Conservation (phyloP, 306 rosid genomes). For the Gastrolobium bilobum region DNA sequence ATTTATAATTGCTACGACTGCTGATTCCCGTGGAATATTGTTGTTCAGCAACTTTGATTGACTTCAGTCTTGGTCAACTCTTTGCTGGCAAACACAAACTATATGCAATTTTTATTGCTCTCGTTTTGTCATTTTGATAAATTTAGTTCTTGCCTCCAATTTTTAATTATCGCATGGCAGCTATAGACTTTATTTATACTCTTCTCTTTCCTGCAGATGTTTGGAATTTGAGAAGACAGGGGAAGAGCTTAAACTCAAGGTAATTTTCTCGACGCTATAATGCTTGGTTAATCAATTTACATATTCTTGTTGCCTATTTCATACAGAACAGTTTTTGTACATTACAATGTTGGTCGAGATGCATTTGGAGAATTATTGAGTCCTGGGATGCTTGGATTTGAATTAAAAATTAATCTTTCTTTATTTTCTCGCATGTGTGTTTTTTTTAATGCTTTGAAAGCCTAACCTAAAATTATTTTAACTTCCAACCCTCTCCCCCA, state of each 20-base stretch:
- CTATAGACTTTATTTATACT: conserved; percentile 31
- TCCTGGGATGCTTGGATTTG: conserved; percentile 2
- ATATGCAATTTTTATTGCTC: conserved; percentile 12
- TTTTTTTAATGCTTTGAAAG: neutral
- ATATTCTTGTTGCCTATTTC: conserved; percentile 33
- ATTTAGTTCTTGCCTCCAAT: conserved; percentile 20
- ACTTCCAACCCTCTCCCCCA: neutral
- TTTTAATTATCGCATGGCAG: conserved; percentile 28
- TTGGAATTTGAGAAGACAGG: conserved; percentile 61
- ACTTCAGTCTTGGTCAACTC: conserved; percentile 19
- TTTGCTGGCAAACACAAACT: conserved; percentile 14
- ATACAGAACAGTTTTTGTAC: conserved; percentile 1
- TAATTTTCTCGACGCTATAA: conserved; percentile 43
- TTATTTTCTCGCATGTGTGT: neutral
- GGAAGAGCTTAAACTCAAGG: conserved; percentile 74
- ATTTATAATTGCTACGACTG: conserved; percentile 24
- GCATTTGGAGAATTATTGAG: neutral
- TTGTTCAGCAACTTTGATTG: conserved; percentile 35
- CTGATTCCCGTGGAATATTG: neutral
- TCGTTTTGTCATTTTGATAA: conserved; percentile 8
- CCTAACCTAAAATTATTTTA: neutral
- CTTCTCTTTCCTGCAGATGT: conserved; percentile 61
- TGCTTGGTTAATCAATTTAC: conserved; percentile 38
- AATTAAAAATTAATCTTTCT: neutral
- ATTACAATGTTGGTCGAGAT: neutral